Conservation (phyloP, 345 rosid genomes). For the Lepidium aucheri region DNA sequence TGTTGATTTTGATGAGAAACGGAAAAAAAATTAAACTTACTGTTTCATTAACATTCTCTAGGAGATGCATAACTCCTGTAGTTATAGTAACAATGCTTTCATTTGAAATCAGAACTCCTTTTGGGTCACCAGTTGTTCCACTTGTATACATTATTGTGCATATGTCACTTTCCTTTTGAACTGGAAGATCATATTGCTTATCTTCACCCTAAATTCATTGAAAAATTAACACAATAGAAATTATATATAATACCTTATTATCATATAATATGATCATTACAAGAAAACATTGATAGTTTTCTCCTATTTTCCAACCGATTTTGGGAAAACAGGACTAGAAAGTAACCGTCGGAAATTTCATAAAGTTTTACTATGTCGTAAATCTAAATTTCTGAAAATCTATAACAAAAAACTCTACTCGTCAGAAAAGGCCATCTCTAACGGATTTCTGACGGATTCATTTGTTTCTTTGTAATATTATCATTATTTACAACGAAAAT, state of each 20-base stretch:
- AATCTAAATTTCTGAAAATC: too few species aligned
- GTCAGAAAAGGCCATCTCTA: too few species aligned
- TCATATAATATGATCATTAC: background rate
- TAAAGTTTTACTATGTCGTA: too few species aligned
- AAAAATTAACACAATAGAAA: background rate
- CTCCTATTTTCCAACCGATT: too few species aligned
- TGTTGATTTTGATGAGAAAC: background rate
- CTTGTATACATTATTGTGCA: constrained; percentile 99
- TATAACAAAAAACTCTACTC: too few species aligned
- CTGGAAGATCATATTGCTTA: constrained; percentile 67
- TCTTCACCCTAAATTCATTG: constrained; percentile 43
- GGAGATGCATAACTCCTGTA: constrained; percentile 60
- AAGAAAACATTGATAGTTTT: too few species aligned
- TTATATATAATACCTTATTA: background rate
- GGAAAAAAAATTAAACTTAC: constrained; percentile 27
- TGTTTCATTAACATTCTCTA: constrained; percentile 51
- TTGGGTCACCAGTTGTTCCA: constrained; percentile 98
- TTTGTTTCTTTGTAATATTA: too few species aligned
- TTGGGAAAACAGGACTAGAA: too few species aligned
- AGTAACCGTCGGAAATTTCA: too few species aligned
- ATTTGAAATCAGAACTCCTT: constrained; percentile 91
- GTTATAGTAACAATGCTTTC: constrained; percentile 66
- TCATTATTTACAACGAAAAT: too few species aligned
- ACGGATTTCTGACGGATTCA: too few species aligned
- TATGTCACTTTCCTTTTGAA: constrained; percentile 58